phyloP scores from a whole-genome alignment of 805 yeast genomes.

The Sporopachydermia quercuum region DNA sequence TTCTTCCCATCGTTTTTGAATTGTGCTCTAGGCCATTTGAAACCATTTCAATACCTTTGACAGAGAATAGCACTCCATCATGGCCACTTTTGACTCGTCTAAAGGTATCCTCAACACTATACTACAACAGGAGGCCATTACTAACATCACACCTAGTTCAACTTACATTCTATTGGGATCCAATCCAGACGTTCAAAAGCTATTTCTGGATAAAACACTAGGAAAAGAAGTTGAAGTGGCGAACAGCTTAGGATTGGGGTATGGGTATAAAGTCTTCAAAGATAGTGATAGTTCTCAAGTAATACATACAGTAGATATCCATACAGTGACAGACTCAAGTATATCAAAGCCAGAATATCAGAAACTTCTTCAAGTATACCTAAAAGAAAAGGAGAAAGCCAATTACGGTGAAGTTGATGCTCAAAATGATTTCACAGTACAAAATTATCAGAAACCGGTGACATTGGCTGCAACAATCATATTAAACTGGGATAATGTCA shows the following conservation, averaged over 20 bases:
- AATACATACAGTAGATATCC: too few relatives aligned
- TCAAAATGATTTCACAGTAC: not conserved
- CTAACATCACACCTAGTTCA: not conserved
- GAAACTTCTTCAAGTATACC: not conserved
- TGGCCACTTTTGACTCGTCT: not conserved
- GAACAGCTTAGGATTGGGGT: not conserved
- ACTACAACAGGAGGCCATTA: not conserved
- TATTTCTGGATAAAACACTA: not conserved
- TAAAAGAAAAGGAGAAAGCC: not conserved
- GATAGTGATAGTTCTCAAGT: not conserved
- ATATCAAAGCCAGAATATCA: too few relatives aligned
- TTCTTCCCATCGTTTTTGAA: not conserved
- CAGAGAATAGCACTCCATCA: not conserved
- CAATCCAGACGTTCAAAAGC: not conserved
- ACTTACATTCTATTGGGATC: not conserved
- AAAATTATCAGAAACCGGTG: not conserved
- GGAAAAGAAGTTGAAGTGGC: not conserved
- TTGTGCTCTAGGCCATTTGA: not conserved
- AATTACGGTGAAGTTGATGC: not conserved
- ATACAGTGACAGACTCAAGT: too few relatives aligned
- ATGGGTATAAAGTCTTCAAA: not conserved
- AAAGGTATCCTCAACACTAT: not conserved
- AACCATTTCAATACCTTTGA: not conserved
- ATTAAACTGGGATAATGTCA: not conserved
- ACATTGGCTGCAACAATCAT: not conserved